Evolutionary conservation across 78 protist genomes (phyloP).

Genomic region (Dictyostelium capitatum): DNA sequence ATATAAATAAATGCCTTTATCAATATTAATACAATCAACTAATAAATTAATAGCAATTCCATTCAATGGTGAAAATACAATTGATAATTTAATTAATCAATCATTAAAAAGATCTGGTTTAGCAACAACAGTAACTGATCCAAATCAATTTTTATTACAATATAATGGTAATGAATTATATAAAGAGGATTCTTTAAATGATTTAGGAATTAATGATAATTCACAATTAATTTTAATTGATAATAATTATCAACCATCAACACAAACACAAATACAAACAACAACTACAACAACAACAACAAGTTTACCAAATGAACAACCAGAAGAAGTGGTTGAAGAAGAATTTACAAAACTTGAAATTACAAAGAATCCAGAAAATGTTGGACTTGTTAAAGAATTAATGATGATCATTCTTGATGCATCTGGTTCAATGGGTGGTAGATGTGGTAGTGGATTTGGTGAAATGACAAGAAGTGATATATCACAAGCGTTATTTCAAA

Average conservation of each 20-base stretch:
- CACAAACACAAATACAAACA: not conserved
- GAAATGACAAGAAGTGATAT: constrained; percentile 14
- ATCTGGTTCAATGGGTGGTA: not conserved
- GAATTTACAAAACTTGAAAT: not conserved
- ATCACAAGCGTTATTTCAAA: constrained; percentile 48
- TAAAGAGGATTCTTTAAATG: constrained; percentile 1
- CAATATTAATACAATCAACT: not conserved
- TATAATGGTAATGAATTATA: not conserved
- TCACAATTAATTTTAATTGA: not conserved
- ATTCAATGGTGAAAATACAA: not conserved
- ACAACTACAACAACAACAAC: not conserved
- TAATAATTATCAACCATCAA: not conserved
- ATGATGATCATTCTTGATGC: not conserved
- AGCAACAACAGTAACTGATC: not conserved
- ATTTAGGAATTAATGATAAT: constrained; percentile 11
- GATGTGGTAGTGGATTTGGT: too few species aligned
- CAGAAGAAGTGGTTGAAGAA: not conserved
- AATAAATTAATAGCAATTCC: constrained; percentile 29
- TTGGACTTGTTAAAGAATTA: not conserved
- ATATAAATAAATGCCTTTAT: constrained; percentile 1
- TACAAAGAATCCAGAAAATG: not conserved
- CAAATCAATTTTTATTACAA: not conserved
- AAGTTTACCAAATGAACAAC: not conserved
- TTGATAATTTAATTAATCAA: constrained; percentile 19
- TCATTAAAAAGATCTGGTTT: not conserved